These are phyloP conservation scores for Penicillium vulpinum DNA, from an alignment of 2,329 filamentous ascomycete species.

Conservation along the genomic window DNA sequence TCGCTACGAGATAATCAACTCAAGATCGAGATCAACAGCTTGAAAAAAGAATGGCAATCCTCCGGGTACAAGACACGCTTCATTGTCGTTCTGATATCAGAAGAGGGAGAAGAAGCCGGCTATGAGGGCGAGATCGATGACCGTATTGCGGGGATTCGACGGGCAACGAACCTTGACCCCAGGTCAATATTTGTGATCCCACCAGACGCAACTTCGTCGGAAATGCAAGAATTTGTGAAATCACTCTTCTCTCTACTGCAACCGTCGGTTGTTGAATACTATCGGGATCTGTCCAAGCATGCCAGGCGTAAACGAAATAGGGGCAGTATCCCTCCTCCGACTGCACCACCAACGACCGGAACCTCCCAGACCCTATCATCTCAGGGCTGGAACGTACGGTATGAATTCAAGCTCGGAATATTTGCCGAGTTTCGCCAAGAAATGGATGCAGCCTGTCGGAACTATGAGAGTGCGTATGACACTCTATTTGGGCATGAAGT, in stretches of 20 bases:
- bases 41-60: slow-evolving; percentile 64
- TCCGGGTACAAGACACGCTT: slow-evolving; percentile 72
- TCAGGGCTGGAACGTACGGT: slow-evolving; percentile 88
- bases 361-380: slow-evolving; percentile 83
- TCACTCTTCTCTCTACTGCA: slow-evolving; percentile 73
- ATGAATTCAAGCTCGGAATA: slow-evolving; percentile 89
- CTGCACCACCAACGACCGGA: slow-evolving; percentile 75
- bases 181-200: slow-evolving; percentile 86
- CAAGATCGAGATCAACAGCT: slow-evolving; percentile 78
- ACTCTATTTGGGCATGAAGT: slow-evolving; percentile 78
- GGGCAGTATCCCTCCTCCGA: slow-evolving; percentile 74
- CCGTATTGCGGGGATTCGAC: slow-evolving; percentile 74
- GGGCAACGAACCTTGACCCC: slow-evolving; percentile 74
- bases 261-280: slow-evolving; percentile 79
- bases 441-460: slow-evolving; percentile 80
- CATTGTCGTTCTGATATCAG: slow-evolving; percentile 74
- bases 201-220: slow-evolving; percentile 67
- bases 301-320: slow-evolving; percentile 82
- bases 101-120: slow-evolving; percentile 66
- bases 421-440: slow-evolving; percentile 93
- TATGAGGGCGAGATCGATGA: slow-evolving; percentile 67
- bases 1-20: slow-evolving; percentile 83
- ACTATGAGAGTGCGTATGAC: slow-evolving; percentile 86
- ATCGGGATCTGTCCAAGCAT: slow-evolving; percentile 91
- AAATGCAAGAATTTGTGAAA: slow-evolving; percentile 71